These are phyloP conservation scores for Cutaneotrichosporon cavernicola DNA, from an alignment of 1,284 basidiomycete genomes.

Conservation along the genomic window DNA sequence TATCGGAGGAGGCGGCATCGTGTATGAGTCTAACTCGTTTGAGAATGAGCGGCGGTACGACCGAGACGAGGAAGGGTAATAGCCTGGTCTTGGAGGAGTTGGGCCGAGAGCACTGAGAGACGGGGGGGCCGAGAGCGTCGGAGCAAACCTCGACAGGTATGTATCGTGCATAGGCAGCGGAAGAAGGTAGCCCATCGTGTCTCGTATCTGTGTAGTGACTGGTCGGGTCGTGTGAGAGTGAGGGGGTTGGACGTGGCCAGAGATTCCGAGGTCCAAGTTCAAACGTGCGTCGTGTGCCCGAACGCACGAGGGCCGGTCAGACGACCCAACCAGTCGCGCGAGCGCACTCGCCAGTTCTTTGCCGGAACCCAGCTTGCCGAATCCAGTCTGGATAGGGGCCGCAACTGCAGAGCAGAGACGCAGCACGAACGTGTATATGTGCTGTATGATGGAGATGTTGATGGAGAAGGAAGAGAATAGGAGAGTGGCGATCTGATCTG, in stretches of 20 bases:
- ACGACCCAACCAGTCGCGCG: constrained; percentile 10
- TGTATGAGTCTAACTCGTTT: background rate
- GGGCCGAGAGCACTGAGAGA: constrained; percentile 2
- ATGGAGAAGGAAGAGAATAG: background rate
- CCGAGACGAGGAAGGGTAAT: background rate
- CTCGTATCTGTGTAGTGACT: background rate
- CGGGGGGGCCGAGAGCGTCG: background rate
- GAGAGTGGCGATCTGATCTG: background rate
- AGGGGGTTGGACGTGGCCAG: background rate
- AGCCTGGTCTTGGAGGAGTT: background rate
- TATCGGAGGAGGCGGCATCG: constrained; percentile 30
- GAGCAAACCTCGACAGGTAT: constrained; percentile 5
- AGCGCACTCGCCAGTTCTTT: background rate
- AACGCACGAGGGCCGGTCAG: constrained; percentile 16
- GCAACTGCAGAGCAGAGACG: background rate
- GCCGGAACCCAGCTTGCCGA: background rate
- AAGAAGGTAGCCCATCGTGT: constrained; percentile 10
- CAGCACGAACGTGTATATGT: background rate
- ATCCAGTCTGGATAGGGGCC: background rate
- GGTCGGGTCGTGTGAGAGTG: constrained; percentile 12
- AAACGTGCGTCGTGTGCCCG: constrained; percentile 11
- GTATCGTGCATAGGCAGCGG: constrained; percentile 8
- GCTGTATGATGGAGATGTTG: too few species aligned
- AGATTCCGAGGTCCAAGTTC: background rate
- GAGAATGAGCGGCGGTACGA: background rate